Base-by-base conservation (phyloP, 2,329 filamentous ascomycete species). In the Alternaria conjuncta region DNA sequence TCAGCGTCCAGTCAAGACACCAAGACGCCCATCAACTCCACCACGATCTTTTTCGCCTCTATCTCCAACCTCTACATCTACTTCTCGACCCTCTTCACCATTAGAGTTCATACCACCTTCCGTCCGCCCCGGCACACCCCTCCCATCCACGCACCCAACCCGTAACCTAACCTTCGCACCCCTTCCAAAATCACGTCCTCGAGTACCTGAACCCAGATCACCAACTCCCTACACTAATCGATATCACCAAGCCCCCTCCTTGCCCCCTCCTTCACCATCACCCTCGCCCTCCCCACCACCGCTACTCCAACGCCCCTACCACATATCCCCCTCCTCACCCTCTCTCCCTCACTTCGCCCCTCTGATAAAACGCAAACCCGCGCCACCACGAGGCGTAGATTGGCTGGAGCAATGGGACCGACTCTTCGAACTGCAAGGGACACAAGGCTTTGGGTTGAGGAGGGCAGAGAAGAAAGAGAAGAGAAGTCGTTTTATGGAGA, bases 361-460 rank as follows among this genome's bases (percentile, higher is more conserved):
- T 0, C 6, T 30, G 8, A 26, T 65, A 11, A 51, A 50, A n/a
- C 65, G 67, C 3, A 69, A 69, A 11, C 60, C 60, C 1, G 67
- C 41, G 2, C 63, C 67, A 4, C 43, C 57, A 1, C 58, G 67
- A 3, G 67, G 65, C 2, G 11, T 32, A 5, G 65, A 67, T 7
- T 69, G 65, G 65, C 15, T 67, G 0, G 44, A 58, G 13, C 67
- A 69, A 21, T 61, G 57, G 55, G 56, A 67, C 11, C 20, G 30
- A 0, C 9, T 69, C 0, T 51, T 66, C 32, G 28, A 32, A 2
- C 7, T 65, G 20, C 46, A 47, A 43, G 56, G 63, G 2, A 60
- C 51, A 5, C 50, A 61, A 4, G 55, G 58, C 0, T 55, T 54
- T 49, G 47, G 55, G 1, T 6, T 60, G n/a, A 30, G 36, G 1